phyloP scores from a whole-genome alignment of 1,139 yeast genomes.

The Casaregolazyma lundiana region DNA sequence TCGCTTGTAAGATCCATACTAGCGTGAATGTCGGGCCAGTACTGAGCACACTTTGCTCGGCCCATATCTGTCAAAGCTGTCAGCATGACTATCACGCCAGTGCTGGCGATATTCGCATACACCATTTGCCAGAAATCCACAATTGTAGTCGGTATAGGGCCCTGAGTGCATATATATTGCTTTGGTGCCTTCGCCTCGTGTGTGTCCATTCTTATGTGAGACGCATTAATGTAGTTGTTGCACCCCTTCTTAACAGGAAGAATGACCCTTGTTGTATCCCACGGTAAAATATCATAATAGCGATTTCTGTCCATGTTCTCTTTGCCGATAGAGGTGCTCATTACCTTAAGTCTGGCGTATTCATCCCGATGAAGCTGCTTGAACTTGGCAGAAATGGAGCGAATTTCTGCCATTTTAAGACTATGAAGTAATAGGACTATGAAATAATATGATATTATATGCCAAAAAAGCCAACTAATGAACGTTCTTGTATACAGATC shows the following conservation, averaged over 20 bases:
- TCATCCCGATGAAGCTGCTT: background rate
- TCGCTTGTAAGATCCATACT: conserved; percentile 17
- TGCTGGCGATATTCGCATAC: conserved; percentile 36
- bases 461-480: no score
- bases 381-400: background rate
- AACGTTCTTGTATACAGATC: no score
- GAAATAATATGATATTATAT: no score
- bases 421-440: no score
- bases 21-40: conserved; percentile 54
- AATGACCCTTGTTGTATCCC: conserved; percentile 50
- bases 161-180: conserved; percentile 58
- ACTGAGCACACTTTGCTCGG: conserved; percentile 62
- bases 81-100: conserved; percentile 73
- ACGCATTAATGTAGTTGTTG: conserved; percentile 47
- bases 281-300: conserved; percentile 56
- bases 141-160: conserved; percentile 62
- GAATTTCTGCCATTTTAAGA: background rate
- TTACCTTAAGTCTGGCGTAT: background rate
- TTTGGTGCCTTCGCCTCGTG: conserved; percentile 9
- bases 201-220: conserved; percentile 35
- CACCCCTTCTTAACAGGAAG: conserved; percentile 33
- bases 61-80: conserved; percentile 64
- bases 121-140: conserved; percentile 88
- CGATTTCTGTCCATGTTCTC: conserved; percentile 42
- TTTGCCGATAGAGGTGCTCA: background rate